Evolutionary conservation across 306 rosid species (phyloP).

Genomic region (Lupinus albus): DNA sequence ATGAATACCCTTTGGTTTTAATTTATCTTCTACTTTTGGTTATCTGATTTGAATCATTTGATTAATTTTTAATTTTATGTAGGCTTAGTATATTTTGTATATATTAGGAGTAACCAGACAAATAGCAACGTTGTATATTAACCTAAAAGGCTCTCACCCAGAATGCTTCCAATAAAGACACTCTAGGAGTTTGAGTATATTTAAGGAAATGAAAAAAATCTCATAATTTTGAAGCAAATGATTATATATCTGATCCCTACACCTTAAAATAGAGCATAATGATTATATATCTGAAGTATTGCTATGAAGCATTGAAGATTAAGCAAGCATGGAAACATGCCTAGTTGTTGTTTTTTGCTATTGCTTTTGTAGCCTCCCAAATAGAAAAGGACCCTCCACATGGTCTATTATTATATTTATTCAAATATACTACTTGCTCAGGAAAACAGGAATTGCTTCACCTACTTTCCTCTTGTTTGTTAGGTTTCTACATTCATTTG

Average conservation of each 20-base stretch:
- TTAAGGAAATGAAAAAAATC: too few relatives aligned
- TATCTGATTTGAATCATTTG: too few relatives aligned
- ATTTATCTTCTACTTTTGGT: too few relatives aligned
- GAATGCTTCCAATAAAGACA: too few relatives aligned
- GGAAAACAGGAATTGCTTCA: background rate
- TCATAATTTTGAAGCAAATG: slow-evolving; percentile 5
- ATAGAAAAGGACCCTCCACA: background rate
- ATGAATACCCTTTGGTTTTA: too few relatives aligned
- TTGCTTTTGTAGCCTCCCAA: slow-evolving; percentile 3
- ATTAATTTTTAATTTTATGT: too few relatives aligned
- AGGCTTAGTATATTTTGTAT: too few relatives aligned
- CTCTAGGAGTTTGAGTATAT: too few relatives aligned
- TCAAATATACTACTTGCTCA: background rate
- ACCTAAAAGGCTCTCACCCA: too few relatives aligned
- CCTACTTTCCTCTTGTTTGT: background rate
- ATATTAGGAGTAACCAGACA: too few relatives aligned
- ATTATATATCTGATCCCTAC: background rate
- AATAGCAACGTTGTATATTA: too few relatives aligned
- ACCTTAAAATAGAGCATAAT: background rate
- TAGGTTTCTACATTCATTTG: slow-evolving; percentile 34
- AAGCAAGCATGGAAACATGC: slow-evolving; percentile 10
- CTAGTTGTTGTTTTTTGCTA: background rate
- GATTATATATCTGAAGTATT: background rate
- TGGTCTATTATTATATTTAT: slow-evolving; percentile 12
- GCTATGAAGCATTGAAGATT: background rate